Evolutionary conservation across 345 rosid species (phyloP).

Genomic region (Corchorus olitorius): DNA sequence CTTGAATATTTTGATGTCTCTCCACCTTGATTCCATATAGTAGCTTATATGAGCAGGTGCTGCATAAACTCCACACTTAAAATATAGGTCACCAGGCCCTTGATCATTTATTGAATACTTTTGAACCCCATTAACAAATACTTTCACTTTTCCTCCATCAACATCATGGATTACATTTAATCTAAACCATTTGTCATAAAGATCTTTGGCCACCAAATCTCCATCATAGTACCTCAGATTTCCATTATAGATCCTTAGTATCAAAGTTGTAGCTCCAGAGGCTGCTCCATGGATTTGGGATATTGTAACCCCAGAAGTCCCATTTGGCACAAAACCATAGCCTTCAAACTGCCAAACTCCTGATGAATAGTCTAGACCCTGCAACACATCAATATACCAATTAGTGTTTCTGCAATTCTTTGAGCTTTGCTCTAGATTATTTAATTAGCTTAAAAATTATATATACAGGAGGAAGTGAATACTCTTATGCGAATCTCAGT

Average conservation of each 20-base stretch:
- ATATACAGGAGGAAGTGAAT: too few relatives aligned
- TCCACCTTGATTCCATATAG: conserved; percentile 45
- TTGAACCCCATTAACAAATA: conserved; percentile 26
- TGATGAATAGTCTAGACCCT: conserved; percentile 27
- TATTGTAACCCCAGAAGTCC: conserved; percentile 26
- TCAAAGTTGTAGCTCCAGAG: conserved; percentile 31
- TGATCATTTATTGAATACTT: conserved; percentile 17
- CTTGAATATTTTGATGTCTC: conserved; percentile 35
- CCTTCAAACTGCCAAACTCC: conserved; percentile 30
- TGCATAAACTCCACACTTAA: conserved; percentile 43
- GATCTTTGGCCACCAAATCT: conserved; percentile 13
- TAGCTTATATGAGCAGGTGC: conserved; percentile 27
- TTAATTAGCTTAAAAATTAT: neutral
- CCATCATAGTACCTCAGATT: conserved; percentile 33
- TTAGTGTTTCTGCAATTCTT: neutral
- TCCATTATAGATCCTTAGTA: conserved; percentile 38
- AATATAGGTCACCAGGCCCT: conserved; percentile 31
- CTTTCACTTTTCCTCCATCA: conserved; percentile 32
- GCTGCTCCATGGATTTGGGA: conserved; percentile 28
- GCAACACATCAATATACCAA: neutral
- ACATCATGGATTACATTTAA: conserved; percentile 40
- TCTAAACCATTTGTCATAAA: conserved; percentile 46
- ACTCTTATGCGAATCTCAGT: conserved; percentile 44
- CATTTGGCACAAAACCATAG: conserved; percentile 7
- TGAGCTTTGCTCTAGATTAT: neutral